These are phyloP conservation scores for Hericium rajendrae DNA, from an alignment of 768 basidiomycete genomes.

Conservation along the genomic window DNA sequence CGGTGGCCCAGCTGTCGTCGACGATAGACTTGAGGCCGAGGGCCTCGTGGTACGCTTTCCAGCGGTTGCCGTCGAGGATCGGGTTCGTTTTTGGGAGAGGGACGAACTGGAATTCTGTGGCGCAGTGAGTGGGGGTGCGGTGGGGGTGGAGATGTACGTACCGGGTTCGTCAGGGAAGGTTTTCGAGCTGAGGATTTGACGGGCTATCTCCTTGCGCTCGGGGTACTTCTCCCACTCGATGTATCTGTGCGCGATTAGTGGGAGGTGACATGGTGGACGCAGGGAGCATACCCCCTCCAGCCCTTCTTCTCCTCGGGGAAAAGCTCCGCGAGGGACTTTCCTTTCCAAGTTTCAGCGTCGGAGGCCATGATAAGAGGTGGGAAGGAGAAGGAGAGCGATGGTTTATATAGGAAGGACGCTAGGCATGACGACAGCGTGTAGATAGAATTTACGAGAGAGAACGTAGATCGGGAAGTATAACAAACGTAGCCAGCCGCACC, in stretches of 20 bases:
- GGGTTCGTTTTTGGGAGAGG: constrained; percentile 43
- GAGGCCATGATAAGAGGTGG: background rate
- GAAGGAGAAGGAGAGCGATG: too few relatives aligned
- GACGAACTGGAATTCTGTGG: background rate
- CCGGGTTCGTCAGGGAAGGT: constrained; percentile 33
- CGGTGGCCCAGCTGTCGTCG: constrained; percentile 41
- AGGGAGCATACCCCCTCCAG: constrained; percentile 27
- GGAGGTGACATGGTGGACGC: background rate
- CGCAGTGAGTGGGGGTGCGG: background rate
- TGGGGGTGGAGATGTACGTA: constrained; percentile 5
- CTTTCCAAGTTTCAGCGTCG: constrained; percentile 5
- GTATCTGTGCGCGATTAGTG: constrained; percentile 22
- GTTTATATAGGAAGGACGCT: too few relatives aligned
- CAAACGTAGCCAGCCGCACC: too few relatives aligned
- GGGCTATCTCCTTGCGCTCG: constrained; percentile 32
- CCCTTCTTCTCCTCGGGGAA: constrained; percentile 31
- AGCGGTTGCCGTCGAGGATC: constrained; percentile 37
- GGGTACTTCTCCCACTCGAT: constrained; percentile 42
- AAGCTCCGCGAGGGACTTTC: constrained; percentile 14
- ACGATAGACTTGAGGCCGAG: constrained; percentile 37
- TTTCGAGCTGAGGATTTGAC: constrained; percentile 29
- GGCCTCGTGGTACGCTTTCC: constrained; percentile 43
- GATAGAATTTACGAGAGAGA: too few relatives aligned
- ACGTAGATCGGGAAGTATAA: too few relatives aligned
- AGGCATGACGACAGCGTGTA: too few relatives aligned